phyloP scores from a whole-genome alignment of 2,329 filamentous ascomycete species.

The Byssochlamys sp. region DNA sequence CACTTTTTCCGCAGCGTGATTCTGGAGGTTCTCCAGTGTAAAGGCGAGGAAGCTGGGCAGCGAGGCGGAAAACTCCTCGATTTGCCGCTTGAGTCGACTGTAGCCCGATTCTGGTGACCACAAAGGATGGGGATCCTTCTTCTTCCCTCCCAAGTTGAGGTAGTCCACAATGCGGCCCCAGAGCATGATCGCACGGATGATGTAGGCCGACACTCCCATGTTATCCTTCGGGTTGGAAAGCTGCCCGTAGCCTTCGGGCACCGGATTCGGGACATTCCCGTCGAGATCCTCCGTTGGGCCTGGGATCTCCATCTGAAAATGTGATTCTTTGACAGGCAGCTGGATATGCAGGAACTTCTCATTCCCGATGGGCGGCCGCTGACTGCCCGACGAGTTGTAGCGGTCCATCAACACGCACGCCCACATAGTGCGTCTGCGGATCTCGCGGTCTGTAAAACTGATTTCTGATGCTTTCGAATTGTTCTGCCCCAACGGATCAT shows the following conservation, averaged over 20 bases:
- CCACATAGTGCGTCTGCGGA: constrained; percentile 92
- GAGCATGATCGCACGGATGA: constrained; percentile 71
- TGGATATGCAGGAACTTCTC: constrained; percentile 84
- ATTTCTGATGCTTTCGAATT: constrained; percentile 51
- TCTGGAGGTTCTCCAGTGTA: constrained; percentile 69
- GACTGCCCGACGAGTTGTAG: constrained; percentile 91
- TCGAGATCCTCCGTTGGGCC: constrained; percentile 75
- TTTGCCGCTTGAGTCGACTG: constrained; percentile 57
- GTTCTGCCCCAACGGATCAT: constrained; percentile 61
- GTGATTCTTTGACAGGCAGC: constrained; percentile 78
- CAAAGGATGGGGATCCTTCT: constrained; percentile 64
- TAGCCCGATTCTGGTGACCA: constrained; percentile 78
- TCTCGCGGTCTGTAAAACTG: constrained; percentile 87
- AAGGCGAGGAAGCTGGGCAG: constrained; percentile 67
- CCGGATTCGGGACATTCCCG: constrained; percentile 57
- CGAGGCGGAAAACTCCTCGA: constrained; percentile 57
- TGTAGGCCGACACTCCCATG: constrained; percentile 89
- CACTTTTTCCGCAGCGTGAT: constrained; percentile 72
- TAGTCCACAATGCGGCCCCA: constrained; percentile 89
- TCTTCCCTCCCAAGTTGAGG: constrained; percentile 78
- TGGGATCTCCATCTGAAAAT: constrained; percentile 84
- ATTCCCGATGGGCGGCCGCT: constrained; percentile 80
- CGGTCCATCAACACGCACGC: constrained; percentile 95
- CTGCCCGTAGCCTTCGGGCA: constrained; percentile 54
- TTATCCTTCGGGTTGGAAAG: constrained; percentile 62